These are phyloP conservation scores for Mycena crocata DNA, from an alignment of 768 basidiomycete species.

Conservation along the genomic window DNA sequence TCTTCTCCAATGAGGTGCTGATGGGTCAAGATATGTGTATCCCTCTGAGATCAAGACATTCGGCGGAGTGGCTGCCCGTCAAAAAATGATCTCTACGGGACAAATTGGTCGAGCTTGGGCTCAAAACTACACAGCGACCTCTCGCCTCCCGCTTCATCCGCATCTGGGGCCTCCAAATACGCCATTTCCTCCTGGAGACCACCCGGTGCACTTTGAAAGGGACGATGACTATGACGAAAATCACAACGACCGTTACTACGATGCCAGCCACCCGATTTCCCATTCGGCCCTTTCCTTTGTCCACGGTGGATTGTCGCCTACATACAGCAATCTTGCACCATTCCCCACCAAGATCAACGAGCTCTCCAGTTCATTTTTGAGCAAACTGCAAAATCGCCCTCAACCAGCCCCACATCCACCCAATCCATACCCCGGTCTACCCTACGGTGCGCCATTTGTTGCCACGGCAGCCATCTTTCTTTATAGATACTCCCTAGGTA, in stretches of 20 bases:
- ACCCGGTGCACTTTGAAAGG: conserved; percentile 45
- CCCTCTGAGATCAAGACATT: conserved; percentile 86
- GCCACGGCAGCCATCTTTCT: not conserved
- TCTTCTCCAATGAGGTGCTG: not conserved
- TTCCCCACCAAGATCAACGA: conserved; percentile 89
- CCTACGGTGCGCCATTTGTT: conserved; percentile 50
- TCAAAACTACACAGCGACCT: conserved; percentile 83
- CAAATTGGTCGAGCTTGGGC: conserved; percentile 87
- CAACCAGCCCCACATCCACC: conserved; percentile 89
- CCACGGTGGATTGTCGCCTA: conserved; percentile 89
- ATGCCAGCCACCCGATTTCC: conserved; percentile 64
- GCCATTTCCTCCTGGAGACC: conserved; percentile 58
- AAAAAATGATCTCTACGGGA: conserved; percentile 80
- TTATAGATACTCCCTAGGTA: conserved; percentile 50
- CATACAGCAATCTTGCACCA: conserved; percentile 79
- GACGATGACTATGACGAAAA: conserved; percentile 37
- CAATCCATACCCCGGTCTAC: conserved; percentile 77
- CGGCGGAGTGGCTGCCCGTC: conserved; percentile 75
- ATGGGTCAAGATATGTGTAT: conserved; percentile 78
- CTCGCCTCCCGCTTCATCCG: conserved; percentile 84
- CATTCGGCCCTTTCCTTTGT: conserved; percentile 92
- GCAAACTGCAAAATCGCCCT: conserved; percentile 71
- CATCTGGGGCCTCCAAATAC: conserved; percentile 76
- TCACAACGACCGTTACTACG: conserved; percentile 38
- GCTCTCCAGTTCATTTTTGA: conserved; percentile 75